phyloP scores from a whole-genome alignment of 1,284 basidiomycete species.

The Volvariella surrecta region DNA sequence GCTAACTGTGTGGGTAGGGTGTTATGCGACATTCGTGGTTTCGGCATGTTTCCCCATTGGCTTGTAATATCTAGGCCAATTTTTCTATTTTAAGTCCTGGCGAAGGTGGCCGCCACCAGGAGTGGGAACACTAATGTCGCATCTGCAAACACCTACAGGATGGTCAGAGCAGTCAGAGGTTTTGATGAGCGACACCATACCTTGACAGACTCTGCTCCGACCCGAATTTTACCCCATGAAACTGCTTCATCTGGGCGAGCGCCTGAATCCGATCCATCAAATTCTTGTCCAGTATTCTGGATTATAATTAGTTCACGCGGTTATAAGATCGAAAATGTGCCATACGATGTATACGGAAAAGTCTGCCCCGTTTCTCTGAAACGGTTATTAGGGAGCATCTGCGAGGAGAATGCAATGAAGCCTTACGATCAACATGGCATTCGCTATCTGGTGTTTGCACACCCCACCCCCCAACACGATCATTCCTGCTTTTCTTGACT shows the following conservation, averaged over 20 bases:
- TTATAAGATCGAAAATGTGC: slow-evolving; percentile 2
- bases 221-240: slow-evolving; percentile 98
- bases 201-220: slow-evolving; percentile 88
- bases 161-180: slow-evolving; percentile 3
- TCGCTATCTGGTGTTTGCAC: slow-evolving; percentile 99
- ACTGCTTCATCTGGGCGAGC: slow-evolving; percentile 97
- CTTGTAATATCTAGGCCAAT: too few relatives aligned
- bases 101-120: slow-evolving; percentile 83
- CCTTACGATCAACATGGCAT: slow-evolving; percentile 93
- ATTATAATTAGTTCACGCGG: slow-evolving; percentile 5
- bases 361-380: slow-evolving; percentile 95
- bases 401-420: slow-evolving; percentile 1
- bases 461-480: slow-evolving; percentile 97
- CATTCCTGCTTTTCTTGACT: slow-evolving; percentile 94
- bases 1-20: slow-evolving; percentile 15
- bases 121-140: slow-evolving; percentile 89
- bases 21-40: not conserved
- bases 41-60: not conserved
- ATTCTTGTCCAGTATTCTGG: slow-evolving; percentile 97
- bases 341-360: slow-evolving; percentile 92
- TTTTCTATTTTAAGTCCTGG: too few relatives aligned
- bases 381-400: slow-evolving; percentile 9
- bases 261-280: slow-evolving; percentile 97
- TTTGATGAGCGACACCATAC: slow-evolving; percentile 27
- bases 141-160: slow-evolving; percentile 55